These are phyloP conservation scores for Penicillium pancosmium DNA, from an alignment of 495 filamentous ascomycete genomes.

Conservation along the genomic window DNA sequence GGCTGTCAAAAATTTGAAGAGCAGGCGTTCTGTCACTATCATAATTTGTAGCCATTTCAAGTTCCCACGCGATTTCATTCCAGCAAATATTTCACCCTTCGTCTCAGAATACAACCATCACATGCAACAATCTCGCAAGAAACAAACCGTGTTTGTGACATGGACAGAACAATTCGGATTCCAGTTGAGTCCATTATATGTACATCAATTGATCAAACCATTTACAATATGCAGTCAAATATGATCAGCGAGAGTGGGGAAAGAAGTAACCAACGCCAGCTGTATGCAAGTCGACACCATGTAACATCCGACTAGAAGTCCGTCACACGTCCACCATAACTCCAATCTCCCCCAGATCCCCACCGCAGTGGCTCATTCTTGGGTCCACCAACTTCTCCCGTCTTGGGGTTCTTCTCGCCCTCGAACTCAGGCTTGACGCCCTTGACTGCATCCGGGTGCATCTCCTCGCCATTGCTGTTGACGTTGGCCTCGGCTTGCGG, in stretches of 20 bases:
- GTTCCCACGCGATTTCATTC: background rate
- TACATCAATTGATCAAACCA: background rate
- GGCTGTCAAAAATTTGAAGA: conserved; percentile 11
- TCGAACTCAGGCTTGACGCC: conserved; percentile 91
- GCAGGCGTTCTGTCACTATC: background rate
- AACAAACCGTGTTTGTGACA: background rate
- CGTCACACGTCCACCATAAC: conserved; percentile 92
- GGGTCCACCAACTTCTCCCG: conserved; percentile 93
- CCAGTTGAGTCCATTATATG: background rate
- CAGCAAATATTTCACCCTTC: background rate
- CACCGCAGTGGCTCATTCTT: conserved; percentile 97
- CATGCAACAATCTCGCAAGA: too few relatives aligned
- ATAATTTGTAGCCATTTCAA: background rate
- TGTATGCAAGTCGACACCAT: conserved; percentile 17
- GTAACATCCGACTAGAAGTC: conserved; percentile 67
- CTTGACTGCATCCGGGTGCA: conserved; percentile 69
- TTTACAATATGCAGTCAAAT: background rate
- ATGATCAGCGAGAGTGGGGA: background rate
- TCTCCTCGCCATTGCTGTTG: conserved; percentile 57
- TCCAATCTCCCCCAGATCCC: conserved; percentile 85
- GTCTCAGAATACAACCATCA: too few relatives aligned
- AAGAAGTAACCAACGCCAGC: conserved; percentile 23
- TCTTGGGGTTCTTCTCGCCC: conserved; percentile 89
- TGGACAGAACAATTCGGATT: background rate
- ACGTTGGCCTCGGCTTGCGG: conserved; percentile 45